Evolutionary conservation across 257 asterid genomes (phyloP), one percentile per base, ranked within the genome.

Genomic region (Rauvolfia tetraphylla): DNA sequence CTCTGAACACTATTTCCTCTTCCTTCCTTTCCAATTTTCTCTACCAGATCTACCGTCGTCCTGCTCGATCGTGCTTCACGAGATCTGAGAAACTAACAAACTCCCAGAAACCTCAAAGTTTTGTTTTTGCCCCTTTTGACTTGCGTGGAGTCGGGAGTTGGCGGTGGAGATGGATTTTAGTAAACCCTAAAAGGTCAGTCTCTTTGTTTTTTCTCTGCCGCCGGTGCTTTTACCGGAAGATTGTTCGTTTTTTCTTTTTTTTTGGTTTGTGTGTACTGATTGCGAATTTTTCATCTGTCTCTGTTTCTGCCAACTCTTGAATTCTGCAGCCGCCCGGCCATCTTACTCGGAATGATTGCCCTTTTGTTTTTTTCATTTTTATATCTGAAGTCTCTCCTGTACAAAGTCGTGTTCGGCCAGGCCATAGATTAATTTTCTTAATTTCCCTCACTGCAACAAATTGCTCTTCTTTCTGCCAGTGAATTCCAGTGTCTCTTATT

Each of bases 141-240:
- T 67, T 67, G 49, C 9, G 3, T 36, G 51, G 72, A 67, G 72
- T 67, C 38, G 72, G 51, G 51, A 38, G 72, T 67, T 67, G 72
- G 38, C 38, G 38, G 7, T 67, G 51, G 18, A 67, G 27, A 66
- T 36, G 44, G 29, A 2, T 67, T 67, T 31, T 51, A 0, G 49
- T 38, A 38, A 38, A 20, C 51, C 72, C 72, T 67, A 36, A 36
- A 36, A 67, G 51, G 72, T 67, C 33, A 8, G 49, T 67, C 7
- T n/a, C 15, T 65, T 9, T 33, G 4, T 15, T 13, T 34, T 1
- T 65, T 5, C 36, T 33, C 18, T 20, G 9, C 2, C 20, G 59
- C 20, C 17, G 15, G 20, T 61, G 14, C 34, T 14, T 31, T 25
- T 25, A 12, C 39, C 4, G 4, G 23, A 29, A 61, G 41, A 29